phyloP scores from a whole-genome alignment of 2,329 filamentous ascomycete species.

The Venturia asperata region DNA sequence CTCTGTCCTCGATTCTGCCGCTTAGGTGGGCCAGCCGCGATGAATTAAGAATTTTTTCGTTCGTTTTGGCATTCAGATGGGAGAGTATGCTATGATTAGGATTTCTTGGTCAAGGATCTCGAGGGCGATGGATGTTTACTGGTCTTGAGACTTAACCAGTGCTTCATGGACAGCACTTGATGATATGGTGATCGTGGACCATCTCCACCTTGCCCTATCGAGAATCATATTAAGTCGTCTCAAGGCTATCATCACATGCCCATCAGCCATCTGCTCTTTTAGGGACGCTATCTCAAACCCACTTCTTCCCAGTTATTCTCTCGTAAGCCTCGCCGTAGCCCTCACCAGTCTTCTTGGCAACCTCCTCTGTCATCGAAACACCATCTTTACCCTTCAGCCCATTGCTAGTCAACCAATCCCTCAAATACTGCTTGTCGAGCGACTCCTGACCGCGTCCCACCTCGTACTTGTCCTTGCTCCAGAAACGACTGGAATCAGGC shows the following conservation, averaged over 20 bases:
- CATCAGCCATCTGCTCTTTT: background rate
- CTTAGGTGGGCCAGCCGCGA: too few relatives aligned
- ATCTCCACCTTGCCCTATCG: background rate
- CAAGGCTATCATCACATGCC: background rate
- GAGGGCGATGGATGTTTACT: background rate
- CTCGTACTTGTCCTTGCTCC: conserved; percentile 66
- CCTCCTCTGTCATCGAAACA: conserved; percentile 64
- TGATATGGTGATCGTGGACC: background rate
- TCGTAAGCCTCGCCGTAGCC: conserved; percentile 74
- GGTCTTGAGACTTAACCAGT: background rate
- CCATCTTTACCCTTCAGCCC: conserved; percentile 69
- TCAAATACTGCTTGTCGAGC: conserved; percentile 71
- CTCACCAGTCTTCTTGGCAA: conserved; percentile 59
- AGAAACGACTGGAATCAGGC: conserved; percentile 71
- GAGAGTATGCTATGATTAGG: too few relatives aligned
- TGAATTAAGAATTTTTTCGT: too few relatives aligned
- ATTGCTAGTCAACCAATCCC: conserved; percentile 70
- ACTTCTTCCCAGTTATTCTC: conserved; percentile 54
- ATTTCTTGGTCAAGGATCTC: background rate
- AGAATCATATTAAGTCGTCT: background rate
- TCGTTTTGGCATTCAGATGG: too few relatives aligned
- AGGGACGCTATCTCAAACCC: conserved; percentile 24
- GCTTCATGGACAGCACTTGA: background rate
- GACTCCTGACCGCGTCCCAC: conserved; percentile 69
- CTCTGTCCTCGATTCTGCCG: too few relatives aligned